Evolutionary conservation across 2,329 filamentous ascomycete species (phyloP).

Genomic region (Colletotrichum sidae): DNA sequence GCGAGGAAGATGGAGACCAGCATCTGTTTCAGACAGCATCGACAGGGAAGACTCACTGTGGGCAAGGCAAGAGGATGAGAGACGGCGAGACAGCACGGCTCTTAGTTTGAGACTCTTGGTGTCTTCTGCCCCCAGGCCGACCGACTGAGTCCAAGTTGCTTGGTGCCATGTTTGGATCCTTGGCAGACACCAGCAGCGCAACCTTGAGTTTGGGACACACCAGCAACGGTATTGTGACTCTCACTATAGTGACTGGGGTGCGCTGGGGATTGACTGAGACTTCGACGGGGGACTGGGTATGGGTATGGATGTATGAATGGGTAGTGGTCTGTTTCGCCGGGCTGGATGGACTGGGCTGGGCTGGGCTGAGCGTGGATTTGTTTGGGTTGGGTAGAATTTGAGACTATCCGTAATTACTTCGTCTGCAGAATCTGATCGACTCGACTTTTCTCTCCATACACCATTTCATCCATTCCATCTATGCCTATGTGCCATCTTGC

Average conservation of each 20-base stretch:
- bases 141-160: neutral
- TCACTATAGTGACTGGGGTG: neutral
- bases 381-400: slow-evolving; percentile 10
- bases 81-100: slow-evolving; percentile 20
- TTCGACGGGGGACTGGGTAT: too few species aligned
- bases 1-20: slow-evolving; percentile 29
- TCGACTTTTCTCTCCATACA: slow-evolving; percentile 25
- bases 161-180: slow-evolving; percentile 35
- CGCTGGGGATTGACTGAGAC: neutral
- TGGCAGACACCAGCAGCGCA: slow-evolving; percentile 28
- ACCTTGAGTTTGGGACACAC: slow-evolving; percentile 2
- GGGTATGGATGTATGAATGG: too few species aligned
- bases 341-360: neutral
- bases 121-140: neutral
- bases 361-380: too few species aligned
- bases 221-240: neutral
- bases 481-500: too few species aligned
- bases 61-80: slow-evolving; percentile 17
- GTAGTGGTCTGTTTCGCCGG: too few species aligned
- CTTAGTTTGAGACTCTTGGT: slow-evolving; percentile 22
- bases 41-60: slow-evolving; percentile 22
- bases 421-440: slow-evolving; percentile 31
- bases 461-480: neutral
- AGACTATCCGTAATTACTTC: too few species aligned
- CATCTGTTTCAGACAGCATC: slow-evolving; percentile 34